Evolutionary conservation across 352 stramenopile species (phyloP), one percentile per base, ranked within the genome.

Genomic region (Thalassiosira delicatula): DNA sequence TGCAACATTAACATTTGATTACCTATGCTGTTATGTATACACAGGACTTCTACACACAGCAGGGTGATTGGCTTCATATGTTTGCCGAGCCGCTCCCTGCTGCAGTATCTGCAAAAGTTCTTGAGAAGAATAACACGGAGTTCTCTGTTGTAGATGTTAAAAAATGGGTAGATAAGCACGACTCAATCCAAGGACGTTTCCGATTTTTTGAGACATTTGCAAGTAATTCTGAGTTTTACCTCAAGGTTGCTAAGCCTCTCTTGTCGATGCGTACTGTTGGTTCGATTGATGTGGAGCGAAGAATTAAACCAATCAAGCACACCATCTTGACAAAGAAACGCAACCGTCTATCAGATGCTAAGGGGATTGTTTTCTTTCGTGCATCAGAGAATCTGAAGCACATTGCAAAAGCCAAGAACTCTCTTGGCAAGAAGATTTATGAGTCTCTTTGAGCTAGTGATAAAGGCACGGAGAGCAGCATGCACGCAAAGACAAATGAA

Each of bases 241-340:
- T 66, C 4, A 49, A 49, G 32, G 32, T 66, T 23, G 57, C 57
- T 7, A 66, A 66, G 30, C 57, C 57, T 66, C 30, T 66, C 30
- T 12, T 66, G 7, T 66, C 54, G n/a, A 66, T 66, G 27, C 27
- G n/a, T 30, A 66, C 57, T 2, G 23, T 25, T 9, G 27, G 57
- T 29, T 66, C 57, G 5, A 66, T 66, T 66, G 57, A 66, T 51
- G 42, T 51, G 19, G 42, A 51, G 42, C 11, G 42, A 51, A 19
- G 19, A 19, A 19, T 19, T 11, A 51, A 51, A 51, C 11, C 42
- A 19, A 11, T 51, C 11, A 51, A 51, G 42, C 42, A 51, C 19
- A 51, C 42, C 19, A 51, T 51, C 19, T 51, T 51, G 19, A 51
- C 42, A 11, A 51, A 51, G 42, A 51, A 51, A 19, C 42, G 42